A percentile compares a stretch with the other conserved stretches of the same genome.
These are phyloP conservation scores for Diutina rugosa DNA, from an alignment of 1,139 yeast genomes.

Conservation along the genomic window DNA sequence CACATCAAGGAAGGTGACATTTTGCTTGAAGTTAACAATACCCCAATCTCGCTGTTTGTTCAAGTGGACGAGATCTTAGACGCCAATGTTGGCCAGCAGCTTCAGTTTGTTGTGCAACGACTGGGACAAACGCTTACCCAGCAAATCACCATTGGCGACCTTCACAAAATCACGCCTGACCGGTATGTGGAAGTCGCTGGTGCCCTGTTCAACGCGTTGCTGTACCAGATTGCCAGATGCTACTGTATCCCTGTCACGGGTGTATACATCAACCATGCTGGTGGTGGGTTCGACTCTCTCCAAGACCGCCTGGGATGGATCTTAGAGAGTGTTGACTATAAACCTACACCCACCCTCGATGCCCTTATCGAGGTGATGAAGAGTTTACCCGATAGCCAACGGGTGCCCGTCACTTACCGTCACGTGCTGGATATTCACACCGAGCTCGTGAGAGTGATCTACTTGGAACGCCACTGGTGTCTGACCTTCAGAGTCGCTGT, in stretches of 20 bases:
- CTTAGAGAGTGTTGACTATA: constrained; percentile 64
- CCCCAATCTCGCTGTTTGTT: constrained; percentile 54
- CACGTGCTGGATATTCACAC: constrained; percentile 76
- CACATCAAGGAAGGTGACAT: constrained; percentile 78
- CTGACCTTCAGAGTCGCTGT: constrained; percentile 58
- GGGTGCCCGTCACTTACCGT: constrained; percentile 61
- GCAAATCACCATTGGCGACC: constrained; percentile 50
- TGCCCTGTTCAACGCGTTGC: constrained; percentile 71
- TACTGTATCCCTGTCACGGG: constrained; percentile 79
- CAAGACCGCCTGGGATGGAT: constrained; percentile 57
- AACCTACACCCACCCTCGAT: constrained; percentile 60
- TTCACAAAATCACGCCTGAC: constrained; percentile 74
- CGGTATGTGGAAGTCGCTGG: constrained; percentile 77
- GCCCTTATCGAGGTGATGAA: constrained; percentile 71
- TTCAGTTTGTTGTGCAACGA: constrained; percentile 47
- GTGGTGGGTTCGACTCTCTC: constrained; percentile 60
- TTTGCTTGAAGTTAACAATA: constrained; percentile 59
- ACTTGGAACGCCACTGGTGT: constrained; percentile 80
- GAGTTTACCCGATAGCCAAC: constrained; percentile 59
- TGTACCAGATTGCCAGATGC: constrained; percentile 80
- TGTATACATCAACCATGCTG: constrained; percentile 66
- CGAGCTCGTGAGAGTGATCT: constrained; percentile 47
- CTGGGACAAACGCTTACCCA: constrained; percentile 47
- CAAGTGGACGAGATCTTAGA: constrained; percentile 81
- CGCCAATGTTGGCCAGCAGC: constrained; percentile 44